phyloP scores from a whole-genome alignment of 2,329 filamentous ascomycete species.

The Ophidiomyces ophidiicola region DNA sequence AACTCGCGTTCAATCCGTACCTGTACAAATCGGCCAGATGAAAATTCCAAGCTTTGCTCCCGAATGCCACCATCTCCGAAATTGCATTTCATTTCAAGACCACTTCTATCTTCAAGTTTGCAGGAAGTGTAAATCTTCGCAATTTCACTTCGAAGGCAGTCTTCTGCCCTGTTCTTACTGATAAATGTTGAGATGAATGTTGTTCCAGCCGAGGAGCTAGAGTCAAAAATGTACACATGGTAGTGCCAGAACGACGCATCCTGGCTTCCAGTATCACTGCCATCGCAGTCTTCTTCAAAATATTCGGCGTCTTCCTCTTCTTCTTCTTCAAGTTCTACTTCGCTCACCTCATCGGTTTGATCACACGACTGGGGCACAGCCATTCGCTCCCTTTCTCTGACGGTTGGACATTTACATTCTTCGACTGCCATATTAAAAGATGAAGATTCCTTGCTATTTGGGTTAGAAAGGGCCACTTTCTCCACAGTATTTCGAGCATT shows the following conservation, averaged over 20 bases:
- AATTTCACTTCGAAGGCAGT: conserved; percentile 4
- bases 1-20: conserved; percentile 10
- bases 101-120: conserved; percentile 6
- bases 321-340: background rate
- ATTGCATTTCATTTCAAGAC: conserved; percentile 8
- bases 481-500: too few relatives aligned
- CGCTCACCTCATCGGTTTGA: background rate
- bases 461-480: too few relatives aligned
- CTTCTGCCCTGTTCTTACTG: conserved; percentile 11
- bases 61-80: conserved; percentile 7
- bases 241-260: conserved; percentile 11
- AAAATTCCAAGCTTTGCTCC: conserved; percentile 10
- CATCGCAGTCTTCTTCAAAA: background rate
- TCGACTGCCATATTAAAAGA: background rate
- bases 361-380: background rate
- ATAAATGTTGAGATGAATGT: conserved; percentile 5
- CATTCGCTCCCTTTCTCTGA: background rate
- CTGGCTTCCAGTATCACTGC: background rate
- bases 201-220: background rate
- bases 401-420: background rate
- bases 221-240: conserved; percentile 8
- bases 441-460: too few relatives aligned
- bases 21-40: conserved; percentile 8
- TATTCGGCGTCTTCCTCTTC: background rate
- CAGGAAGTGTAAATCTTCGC: background rate